Evolutionary conservation across 1,284 basidiomycete genomes (phyloP), one percentile per base, ranked within the genome.

Genomic region (Bondarzewia mesenterica): DNA sequence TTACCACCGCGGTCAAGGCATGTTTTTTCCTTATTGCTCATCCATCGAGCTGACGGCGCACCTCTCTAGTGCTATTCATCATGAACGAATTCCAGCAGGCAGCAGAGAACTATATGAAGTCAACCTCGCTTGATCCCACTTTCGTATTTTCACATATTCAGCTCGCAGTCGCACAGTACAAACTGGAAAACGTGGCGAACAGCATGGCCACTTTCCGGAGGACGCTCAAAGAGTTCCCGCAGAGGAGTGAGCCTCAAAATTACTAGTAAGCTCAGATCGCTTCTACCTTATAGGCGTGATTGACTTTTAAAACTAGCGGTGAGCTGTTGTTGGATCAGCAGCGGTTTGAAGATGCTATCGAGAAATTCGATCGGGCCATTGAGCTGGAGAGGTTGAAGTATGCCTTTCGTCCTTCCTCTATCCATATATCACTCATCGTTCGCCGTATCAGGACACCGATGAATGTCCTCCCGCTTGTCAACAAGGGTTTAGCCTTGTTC

Each of bases 111-210:
- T 99, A 98, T 72, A 81, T 79, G 29, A 88, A 91, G 65, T 95
- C 92, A 8, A 89, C 84, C 22, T 75, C 82, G 54, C 75, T 96
- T 40, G 93, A 96, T 60, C 75, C 84, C 52, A 64, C 71, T 23
- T 97, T 95, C 60, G 92, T 97, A 54, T 97, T 95, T 73, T 87
- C 85, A 52, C 94, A 97, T 57, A 95, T 99, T 56, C 96, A 99
- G 64, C 78, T 94, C 46, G 96, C 95, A 0, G 96, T 99, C 20
- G 95, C 94, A 21, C 89, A 92, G 66, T 99, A 99, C 81, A 98
- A 99, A 76, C 70, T 80, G 52, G 86, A 80, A 40, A 78, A 90
- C 56, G 62, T 89, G 15, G 82, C 78, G 15, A 83, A 83, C 55
- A 86, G 87, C 56, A 94, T 96, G 84, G 85, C 83, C 3, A 88